Conservation (phyloP, 805 yeast genomes). For the Dipodascus geniculatus region DNA sequence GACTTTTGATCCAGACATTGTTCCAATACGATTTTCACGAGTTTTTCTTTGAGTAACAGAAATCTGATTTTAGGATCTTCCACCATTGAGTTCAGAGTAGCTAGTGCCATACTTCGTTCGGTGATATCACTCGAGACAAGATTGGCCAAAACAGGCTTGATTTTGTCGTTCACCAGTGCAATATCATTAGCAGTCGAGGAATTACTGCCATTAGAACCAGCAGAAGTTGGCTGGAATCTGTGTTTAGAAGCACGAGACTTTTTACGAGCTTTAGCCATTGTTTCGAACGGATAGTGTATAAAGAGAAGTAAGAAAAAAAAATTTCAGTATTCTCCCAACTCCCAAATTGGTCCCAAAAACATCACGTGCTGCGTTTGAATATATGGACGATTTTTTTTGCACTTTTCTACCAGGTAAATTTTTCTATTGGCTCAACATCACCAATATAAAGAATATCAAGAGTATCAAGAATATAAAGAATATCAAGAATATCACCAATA, state of each 20-base stretch:
- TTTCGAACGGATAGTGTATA: no score
- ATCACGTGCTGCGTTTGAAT: not conserved
- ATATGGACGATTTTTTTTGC: no score
- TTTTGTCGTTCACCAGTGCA: constrained; percentile 38
- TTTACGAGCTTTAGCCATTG: constrained; percentile 15
- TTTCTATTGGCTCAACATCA: no score
- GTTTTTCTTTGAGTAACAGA: constrained; percentile 55
- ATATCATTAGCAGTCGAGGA: constrained; percentile 31
- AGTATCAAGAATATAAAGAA: no score
- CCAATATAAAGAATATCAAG: no score
- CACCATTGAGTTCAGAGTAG: constrained; percentile 57
- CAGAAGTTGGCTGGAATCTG: constrained; percentile 2
- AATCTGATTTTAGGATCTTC: constrained; percentile 58
- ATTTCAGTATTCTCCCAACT: not conserved
- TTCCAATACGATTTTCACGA: constrained; percentile 52
- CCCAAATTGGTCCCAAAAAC: not conserved
- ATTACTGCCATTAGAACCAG: not conserved
- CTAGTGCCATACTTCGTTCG: constrained; percentile 68
- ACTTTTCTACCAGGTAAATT: no score
- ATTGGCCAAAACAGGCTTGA: constrained; percentile 57
- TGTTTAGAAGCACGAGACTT: constrained; percentile 2
- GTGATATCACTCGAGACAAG: constrained; percentile 50
- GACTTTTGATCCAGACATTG: constrained; percentile 54
- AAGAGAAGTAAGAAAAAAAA: no score
- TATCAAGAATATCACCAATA: no score